Conservation (phyloP, 495 filamentous ascomycete species). For the Staphylotrichum tortipilum region DNA sequence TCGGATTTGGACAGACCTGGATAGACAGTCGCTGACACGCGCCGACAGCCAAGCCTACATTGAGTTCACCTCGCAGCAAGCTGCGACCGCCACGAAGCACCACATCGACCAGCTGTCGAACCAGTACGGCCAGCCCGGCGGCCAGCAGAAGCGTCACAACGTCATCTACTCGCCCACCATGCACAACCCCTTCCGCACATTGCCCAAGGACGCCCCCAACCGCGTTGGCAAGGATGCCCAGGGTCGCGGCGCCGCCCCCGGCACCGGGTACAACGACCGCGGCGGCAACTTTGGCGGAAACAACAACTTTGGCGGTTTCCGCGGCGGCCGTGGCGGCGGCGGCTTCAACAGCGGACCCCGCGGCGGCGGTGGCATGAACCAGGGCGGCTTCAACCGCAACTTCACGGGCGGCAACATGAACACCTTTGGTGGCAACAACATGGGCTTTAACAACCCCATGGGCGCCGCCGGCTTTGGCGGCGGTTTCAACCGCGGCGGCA, state of each 20-base stretch:
- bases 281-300: constrained; percentile 30
- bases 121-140: constrained; percentile 23
- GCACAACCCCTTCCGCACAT: constrained; percentile 79
- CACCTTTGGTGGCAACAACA: constrained; percentile 27
- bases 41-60: constrained; percentile 74
- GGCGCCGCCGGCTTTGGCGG: constrained; percentile 51
- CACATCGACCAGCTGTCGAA: constrained; percentile 58
- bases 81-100: constrained; percentile 76
- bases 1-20: too few relatives aligned
- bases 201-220: constrained; percentile 82
- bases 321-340: constrained; percentile 31
- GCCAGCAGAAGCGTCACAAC: constrained; percentile 59
- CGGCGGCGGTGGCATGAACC: constrained; percentile 21
- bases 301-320: constrained; percentile 30
- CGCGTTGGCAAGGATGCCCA: constrained; percentile 58
- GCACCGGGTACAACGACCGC: constrained; percentile 21
- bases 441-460: constrained; percentile 48
- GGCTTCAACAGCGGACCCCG: constrained; percentile 29
- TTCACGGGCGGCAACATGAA: constrained; percentile 30
- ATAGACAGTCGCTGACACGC: too few relatives aligned
- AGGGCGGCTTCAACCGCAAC: constrained; percentile 41
- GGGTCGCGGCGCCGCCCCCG: constrained; percentile 24
- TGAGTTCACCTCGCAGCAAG: constrained; percentile 75
- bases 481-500: constrained; percentile 51
- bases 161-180: constrained; percentile 69